phyloP scores from a whole-genome alignment of 805 yeast genomes.

The Cephaloascus fragrans region DNA sequence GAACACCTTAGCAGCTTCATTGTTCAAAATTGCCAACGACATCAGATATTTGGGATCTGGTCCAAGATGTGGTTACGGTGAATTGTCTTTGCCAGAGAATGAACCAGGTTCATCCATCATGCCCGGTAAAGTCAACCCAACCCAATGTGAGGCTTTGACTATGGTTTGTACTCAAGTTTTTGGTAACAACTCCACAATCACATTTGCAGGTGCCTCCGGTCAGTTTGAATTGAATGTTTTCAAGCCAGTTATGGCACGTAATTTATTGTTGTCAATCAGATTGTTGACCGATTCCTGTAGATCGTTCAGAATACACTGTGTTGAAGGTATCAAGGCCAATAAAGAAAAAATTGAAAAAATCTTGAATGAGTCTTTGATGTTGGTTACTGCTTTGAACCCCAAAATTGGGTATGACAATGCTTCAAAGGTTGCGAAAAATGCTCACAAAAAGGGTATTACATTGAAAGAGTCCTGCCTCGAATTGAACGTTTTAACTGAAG shows the following conservation, averaged over 20 bases:
- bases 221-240: conserved; percentile 29
- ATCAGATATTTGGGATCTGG: conserved; percentile 29
- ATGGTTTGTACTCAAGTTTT: conserved; percentile 29
- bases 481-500: conserved; percentile 19
- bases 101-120: conserved; percentile 31
- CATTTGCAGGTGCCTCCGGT: conserved; percentile 29
- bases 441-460: conserved; percentile 29
- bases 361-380: conserved; percentile 28
- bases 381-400: conserved; percentile 30
- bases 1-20: conserved; percentile 25
- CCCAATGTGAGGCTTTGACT: conserved; percentile 29
- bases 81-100: conserved; percentile 26
- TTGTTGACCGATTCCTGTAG: conserved; percentile 22
- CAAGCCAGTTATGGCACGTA: conserved; percentile 28
- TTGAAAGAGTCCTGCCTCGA: conserved; percentile 27
- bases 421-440: conserved; percentile 29
- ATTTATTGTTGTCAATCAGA: conserved; percentile 24
- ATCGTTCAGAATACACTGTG: conserved; percentile 26
- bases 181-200: conserved; percentile 28
- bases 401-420: conserved; percentile 30
- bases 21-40: conserved; percentile 28
- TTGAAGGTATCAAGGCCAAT: conserved; percentile 26
- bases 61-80: conserved; percentile 31
- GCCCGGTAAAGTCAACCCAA: conserved; percentile 32
- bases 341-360: conserved; percentile 24